Conservation (phyloP, 805 yeast genomes). For the Grigorovia jiainica region DNA sequence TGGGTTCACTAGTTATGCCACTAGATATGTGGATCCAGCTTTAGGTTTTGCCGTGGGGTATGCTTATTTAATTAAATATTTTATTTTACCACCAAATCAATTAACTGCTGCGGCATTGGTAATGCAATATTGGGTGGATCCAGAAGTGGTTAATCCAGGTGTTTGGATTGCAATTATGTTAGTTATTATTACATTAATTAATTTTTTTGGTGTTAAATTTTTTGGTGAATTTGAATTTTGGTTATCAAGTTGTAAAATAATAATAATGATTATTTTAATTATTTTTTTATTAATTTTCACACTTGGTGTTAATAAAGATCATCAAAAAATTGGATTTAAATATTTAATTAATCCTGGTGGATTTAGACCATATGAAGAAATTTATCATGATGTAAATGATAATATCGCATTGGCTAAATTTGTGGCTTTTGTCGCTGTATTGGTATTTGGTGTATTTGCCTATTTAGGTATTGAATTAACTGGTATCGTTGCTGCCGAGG, state of each 20-base stretch:
- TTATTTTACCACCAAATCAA: constrained; percentile 39
- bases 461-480: constrained; percentile 53
- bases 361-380: constrained; percentile 48
- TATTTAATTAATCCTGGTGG: constrained; percentile 46
- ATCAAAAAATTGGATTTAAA: constrained; percentile 36
- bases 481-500: constrained; percentile 67
- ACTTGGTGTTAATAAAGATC: constrained; percentile 32
- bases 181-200: constrained; percentile 33
- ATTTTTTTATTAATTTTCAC: constrained; percentile 40
- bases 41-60: constrained; percentile 38
- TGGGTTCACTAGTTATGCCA: constrained; percentile 53
- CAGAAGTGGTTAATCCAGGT: constrained; percentile 29
- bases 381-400: not conserved
- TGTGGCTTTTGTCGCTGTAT: constrained; percentile 64
- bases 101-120: constrained; percentile 42
- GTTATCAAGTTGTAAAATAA: constrained; percentile 36
- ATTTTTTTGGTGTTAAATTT: constrained; percentile 40
- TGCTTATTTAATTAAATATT: constrained; percentile 21
- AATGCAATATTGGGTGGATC: constrained; percentile 36
- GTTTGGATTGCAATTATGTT: constrained; percentile 40
- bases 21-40: constrained; percentile 37
- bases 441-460: constrained; percentile 41
- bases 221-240: constrained; percentile 44
- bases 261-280: constrained; percentile 41
- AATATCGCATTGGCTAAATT: constrained; percentile 6